A percentile compares a stretch with the other conserved stretches of the same genome.
Evolutionary conservation across 2,329 filamentous ascomycete genomes (phyloP).

Genomic region (Zasmidium angulare): DNA sequence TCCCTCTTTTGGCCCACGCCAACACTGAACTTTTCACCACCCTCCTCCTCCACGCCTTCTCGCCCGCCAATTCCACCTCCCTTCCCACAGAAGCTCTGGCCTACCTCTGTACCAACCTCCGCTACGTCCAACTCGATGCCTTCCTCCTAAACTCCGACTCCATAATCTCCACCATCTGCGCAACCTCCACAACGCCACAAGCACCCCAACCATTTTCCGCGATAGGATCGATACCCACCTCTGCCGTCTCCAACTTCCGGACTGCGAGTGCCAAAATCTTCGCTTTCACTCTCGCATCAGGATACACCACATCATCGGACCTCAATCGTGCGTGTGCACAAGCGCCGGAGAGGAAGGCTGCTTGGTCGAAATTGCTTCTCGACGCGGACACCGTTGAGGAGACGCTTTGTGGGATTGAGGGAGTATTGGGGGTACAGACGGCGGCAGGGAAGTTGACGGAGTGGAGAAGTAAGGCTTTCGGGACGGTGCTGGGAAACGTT

Average conservation of each 20-base stretch:
- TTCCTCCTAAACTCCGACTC: slow-evolving; percentile 23
- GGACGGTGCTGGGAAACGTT: slow-evolving; percentile 21
- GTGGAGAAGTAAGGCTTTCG: slow-evolving; percentile 21
- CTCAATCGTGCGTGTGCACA: slow-evolving; percentile 18
- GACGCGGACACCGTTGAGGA: slow-evolving; percentile 20
- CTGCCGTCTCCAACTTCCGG: slow-evolving; percentile 17
- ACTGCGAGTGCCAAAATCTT: slow-evolving; percentile 16
- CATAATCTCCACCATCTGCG: slow-evolving; percentile 26
- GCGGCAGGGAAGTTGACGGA: slow-evolving; percentile 15
- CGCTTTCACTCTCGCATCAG: slow-evolving; percentile 21
- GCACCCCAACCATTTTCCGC: slow-evolving; percentile 17
- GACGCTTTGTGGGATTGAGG: slow-evolving; percentile 22
- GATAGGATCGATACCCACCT: slow-evolving; percentile 12
- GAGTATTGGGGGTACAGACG: slow-evolving; percentile 13
- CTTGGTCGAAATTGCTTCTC: slow-evolving; percentile 17
- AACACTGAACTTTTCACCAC: slow-evolving; percentile 27
- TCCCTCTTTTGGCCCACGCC: slow-evolving; percentile 19
- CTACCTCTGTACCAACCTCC: slow-evolving; percentile 30
- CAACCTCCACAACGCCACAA: slow-evolving; percentile 7
- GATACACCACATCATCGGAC: slow-evolving; percentile 11
- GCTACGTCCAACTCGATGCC: slow-evolving; percentile 21
- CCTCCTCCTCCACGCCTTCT: slow-evolving; percentile 26
- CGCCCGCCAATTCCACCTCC: no score
- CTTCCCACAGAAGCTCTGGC: slow-evolving; percentile 15
- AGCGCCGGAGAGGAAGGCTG: slow-evolving; percentile 2